Evolutionary conservation across 768 basidiomycete species (phyloP).

Genomic region (Auricularia cornea): DNA sequence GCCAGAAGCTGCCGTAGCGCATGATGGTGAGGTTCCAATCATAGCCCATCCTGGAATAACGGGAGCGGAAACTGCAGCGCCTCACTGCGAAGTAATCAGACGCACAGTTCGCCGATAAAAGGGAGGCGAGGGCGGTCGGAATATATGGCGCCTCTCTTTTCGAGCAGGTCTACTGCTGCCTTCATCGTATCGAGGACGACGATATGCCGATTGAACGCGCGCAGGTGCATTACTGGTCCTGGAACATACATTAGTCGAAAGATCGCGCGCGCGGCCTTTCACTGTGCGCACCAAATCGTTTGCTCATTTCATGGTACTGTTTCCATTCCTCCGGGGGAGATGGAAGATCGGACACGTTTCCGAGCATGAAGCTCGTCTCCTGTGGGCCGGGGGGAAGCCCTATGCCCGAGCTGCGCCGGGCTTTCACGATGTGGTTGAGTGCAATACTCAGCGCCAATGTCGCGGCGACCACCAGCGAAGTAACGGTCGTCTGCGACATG

Average conservation of each 20-base stretch:
- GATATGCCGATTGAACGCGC: slow-evolving; percentile 8
- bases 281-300: no score
- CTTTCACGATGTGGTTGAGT: no score
- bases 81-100: not conserved
- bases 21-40: slow-evolving; percentile 1
- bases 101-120: slow-evolving; percentile 10
- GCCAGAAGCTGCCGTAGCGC: slow-evolving; percentile 3
- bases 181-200: slow-evolving; percentile 14
- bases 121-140: slow-evolving; percentile 15
- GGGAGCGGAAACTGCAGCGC: not conserved
- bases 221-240: slow-evolving; percentile 15
- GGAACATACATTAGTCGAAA: not conserved
- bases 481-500: no score
- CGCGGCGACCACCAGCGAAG: no score
- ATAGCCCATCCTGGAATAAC: not conserved
- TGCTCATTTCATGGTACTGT: no score
- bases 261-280: no score
- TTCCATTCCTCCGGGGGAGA: no score
- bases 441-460: no score
- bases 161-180: slow-evolving; percentile 13
- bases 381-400: no score
- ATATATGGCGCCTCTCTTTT: slow-evolving; percentile 11
- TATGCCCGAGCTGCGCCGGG: no score
- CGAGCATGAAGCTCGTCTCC: no score
- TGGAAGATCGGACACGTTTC: no score